Percentiles rank a stretch among this genome's conserved stretches.
These are phyloP conservation scores for Phoma sp. DNA, from an alignment of 2,329 filamentous ascomycete genomes.

Conservation along the genomic window DNA sequence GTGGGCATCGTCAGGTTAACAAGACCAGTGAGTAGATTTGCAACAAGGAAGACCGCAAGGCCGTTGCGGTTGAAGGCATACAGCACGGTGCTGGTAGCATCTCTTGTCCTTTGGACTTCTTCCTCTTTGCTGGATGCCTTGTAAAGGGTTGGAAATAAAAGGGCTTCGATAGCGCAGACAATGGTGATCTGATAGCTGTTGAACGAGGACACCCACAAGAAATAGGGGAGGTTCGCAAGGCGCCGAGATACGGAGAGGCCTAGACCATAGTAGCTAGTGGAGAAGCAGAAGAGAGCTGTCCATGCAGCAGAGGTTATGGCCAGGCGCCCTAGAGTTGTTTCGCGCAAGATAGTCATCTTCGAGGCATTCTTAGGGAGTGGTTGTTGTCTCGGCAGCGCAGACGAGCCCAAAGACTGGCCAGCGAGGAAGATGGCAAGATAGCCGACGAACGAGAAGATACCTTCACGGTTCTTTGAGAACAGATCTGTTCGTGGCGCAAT, in stretches of 20 bases:
- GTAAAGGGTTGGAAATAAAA: constrained; percentile 78
- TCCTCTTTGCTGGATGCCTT: constrained; percentile 59
- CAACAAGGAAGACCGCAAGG: constrained; percentile 80
- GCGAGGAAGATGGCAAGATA: constrained; percentile 95
- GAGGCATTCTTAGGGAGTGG: constrained; percentile 53
- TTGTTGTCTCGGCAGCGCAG: constrained; percentile 69
- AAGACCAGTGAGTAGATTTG: constrained; percentile 86
- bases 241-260: constrained; percentile 78
- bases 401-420: constrained; percentile 82
- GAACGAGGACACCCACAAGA: constrained; percentile 91
- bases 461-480: constrained; percentile 90
- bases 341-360: constrained; percentile 57
- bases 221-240: constrained; percentile 90
- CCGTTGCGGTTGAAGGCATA: constrained; percentile 89
- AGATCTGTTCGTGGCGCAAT: constrained; percentile 79
- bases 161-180: constrained; percentile 77
- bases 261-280: constrained; percentile 73
- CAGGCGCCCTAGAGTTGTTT: constrained; percentile 68
- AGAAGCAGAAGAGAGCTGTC: constrained; percentile 71
- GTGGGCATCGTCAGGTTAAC: constrained; percentile 90
- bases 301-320: constrained; percentile 70
- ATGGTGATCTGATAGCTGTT: constrained; percentile 82
- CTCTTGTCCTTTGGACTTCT: constrained; percentile 69
- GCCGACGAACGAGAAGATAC: constrained; percentile 91
- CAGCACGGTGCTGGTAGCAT: constrained; percentile 81